Percentiles rank a stretch among this genome's conserved stretches.
Conservation (phyloP, 2,329 filamentous ascomycete genomes). For the Colletotrichum sp. region DNA sequence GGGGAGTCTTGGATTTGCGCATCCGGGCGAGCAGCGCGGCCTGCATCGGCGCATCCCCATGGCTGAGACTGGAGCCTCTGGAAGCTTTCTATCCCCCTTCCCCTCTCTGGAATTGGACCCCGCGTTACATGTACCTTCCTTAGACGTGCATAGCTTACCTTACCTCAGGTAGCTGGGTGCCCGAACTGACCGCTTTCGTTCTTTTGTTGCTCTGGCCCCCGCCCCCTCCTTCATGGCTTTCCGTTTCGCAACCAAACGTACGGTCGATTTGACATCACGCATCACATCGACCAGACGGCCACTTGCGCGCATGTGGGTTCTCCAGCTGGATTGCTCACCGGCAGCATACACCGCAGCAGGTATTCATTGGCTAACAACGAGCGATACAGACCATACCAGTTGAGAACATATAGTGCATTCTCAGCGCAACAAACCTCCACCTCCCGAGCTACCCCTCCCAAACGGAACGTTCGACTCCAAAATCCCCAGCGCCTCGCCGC, state of each 20-base stretch:
- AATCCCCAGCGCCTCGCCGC: conserved; percentile 18
- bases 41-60: conserved; percentile 7
- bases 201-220: conserved; percentile 10
- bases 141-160: conserved; percentile 8
- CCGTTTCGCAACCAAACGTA: conserved; percentile 12
- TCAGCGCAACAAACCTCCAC: not conserved
- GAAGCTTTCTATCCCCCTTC: conserved; percentile 11
- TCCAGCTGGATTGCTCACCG: not conserved
- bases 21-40: not conserved
- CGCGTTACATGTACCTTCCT: conserved; percentile 17
- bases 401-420: not conserved
- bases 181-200: conserved; percentile 18
- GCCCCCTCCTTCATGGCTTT: conserved; percentile 16
- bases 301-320: conserved; percentile 10
- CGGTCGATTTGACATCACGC: conserved; percentile 12
- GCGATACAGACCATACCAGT: not conserved
- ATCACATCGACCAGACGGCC: conserved; percentile 7
- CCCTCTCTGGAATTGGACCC: conserved; percentile 14
- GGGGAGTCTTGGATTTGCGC: not conserved
- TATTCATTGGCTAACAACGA: not conserved
- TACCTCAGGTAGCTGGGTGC: not conserved
- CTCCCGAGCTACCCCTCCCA: conserved; percentile 5
- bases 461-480: not conserved
- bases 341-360: not conserved
- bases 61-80: conserved; percentile 5